These are phyloP conservation scores for Yamadazyma spencermartinsiae DNA, from an alignment of 1,139 yeast genomes.

Conservation along the genomic window DNA sequence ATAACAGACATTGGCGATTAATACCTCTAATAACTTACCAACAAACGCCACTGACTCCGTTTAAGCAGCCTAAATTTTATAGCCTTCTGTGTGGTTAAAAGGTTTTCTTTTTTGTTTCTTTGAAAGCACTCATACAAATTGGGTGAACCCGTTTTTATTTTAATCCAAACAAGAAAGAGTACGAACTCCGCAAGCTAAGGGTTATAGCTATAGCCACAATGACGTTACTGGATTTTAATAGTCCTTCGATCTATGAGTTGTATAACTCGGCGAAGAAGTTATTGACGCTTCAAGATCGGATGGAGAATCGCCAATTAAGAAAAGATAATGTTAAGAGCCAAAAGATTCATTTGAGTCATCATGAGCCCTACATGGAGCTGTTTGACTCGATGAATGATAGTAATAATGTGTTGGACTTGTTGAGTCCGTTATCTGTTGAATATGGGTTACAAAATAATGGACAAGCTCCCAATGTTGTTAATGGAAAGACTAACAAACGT, in stretches of 20 bases:
- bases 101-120: not conserved
- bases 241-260: slow-evolving; percentile 45
- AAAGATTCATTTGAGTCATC: slow-evolving; percentile 14
- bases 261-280: slow-evolving; percentile 45
- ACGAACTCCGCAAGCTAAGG: too few species aligned
- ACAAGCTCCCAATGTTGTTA: not conserved
- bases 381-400: not conserved
- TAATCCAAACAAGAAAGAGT: too few species aligned
- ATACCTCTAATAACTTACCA: not conserved
- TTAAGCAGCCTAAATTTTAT: not conserved
- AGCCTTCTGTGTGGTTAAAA: not conserved
- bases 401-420: slow-evolving; percentile 29
- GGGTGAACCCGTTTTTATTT: too few species aligned
- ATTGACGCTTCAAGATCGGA: slow-evolving; percentile 40
- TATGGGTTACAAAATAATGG: slow-evolving; percentile 28
- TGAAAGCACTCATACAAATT: too few species aligned
- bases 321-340: slow-evolving; percentile 33
- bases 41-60: not conserved
- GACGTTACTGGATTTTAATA: slow-evolving; percentile 14
- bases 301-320: slow-evolving; percentile 42
- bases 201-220: not conserved
- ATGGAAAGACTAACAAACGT: not conserved
- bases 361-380: not conserved
- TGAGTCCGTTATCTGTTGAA: slow-evolving; percentile 44
- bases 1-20: too few species aligned